Conservation (phyloP, 495 filamentous ascomycete genomes). For the Talaromyces trachyspermus region DNA sequence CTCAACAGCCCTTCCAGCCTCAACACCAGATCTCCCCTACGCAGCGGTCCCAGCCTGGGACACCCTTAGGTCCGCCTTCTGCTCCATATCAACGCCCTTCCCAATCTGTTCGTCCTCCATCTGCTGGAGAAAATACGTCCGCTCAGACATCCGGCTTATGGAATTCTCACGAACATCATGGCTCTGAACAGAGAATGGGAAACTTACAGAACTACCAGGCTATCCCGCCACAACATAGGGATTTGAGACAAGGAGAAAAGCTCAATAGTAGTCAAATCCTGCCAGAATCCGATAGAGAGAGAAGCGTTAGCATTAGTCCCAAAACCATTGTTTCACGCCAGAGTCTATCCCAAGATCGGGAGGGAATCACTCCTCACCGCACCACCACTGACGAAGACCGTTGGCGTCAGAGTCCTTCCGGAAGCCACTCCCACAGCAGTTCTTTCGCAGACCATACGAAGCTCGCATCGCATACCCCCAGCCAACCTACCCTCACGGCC, state of each 20-base stretch:
- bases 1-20: slow-evolving; percentile 26
- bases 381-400: slow-evolving; percentile 22
- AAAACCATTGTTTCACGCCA: slow-evolving; percentile 32
- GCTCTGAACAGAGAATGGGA: slow-evolving; percentile 15
- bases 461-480: slow-evolving; percentile 6
- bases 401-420: slow-evolving; percentile 21
- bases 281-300: slow-evolving; percentile 26
- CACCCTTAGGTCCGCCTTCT: slow-evolving; percentile 41
- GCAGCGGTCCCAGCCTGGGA: slow-evolving; percentile 38
- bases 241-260: slow-evolving; percentile 25
- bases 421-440: slow-evolving; percentile 12
- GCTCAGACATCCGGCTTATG: slow-evolving; percentile 33
- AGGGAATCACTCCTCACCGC: slow-evolving; percentile 9
- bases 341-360: slow-evolving; percentile 15
- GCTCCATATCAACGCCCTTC: slow-evolving; percentile 27
- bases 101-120: slow-evolving; percentile 25
- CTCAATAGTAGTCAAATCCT: slow-evolving; percentile 12
- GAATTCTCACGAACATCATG: slow-evolving; percentile 20
- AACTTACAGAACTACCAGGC: slow-evolving; percentile 26
- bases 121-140: slow-evolving; percentile 28
- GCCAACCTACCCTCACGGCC: slow-evolving; percentile 11
- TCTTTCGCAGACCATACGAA: background rate
- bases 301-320: slow-evolving; percentile 37
- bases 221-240: slow-evolving; percentile 17
- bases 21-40: slow-evolving; percentile 34